phyloP scores from a whole-genome alignment of 83 land plant species.

The Picea engelmannii region DNA sequence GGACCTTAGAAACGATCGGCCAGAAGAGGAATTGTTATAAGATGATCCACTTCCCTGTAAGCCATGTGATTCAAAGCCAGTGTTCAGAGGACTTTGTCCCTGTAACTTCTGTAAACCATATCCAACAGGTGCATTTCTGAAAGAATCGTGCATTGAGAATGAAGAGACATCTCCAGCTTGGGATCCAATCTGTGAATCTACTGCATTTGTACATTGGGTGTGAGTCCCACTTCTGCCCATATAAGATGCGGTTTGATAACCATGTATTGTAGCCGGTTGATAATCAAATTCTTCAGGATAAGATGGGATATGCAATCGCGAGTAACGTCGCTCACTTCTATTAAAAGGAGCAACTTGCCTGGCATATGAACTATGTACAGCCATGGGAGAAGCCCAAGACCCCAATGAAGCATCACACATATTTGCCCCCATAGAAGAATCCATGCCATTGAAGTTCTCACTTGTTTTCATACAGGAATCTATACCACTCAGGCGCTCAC shows the following conservation, averaged over 20 bases:
- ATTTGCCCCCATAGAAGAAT: neutral
- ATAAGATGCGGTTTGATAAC: constrained; percentile 69
- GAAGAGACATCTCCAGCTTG: constrained; percentile 17
- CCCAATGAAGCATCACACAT: constrained; percentile 15
- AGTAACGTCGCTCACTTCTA: constrained; percentile 59
- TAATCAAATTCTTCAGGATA: constrained; percentile 47
- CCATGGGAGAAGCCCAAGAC: constrained; percentile 42
- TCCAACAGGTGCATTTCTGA: constrained; percentile 7
- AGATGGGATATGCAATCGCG: constrained; percentile 60
- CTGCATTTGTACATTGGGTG: constrained; percentile 26
- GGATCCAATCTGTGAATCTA: constrained; percentile 20
- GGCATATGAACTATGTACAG: constrained; percentile 33
- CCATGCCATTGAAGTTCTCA: constrained; percentile 7
- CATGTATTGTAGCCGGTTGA: constrained; percentile 93
- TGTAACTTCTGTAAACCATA: constrained; percentile 15
- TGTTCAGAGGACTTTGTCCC: neutral
- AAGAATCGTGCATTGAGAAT: constrained; percentile 23
- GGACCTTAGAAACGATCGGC: constrained; percentile 10
- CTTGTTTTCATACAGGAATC: constrained; percentile 3
- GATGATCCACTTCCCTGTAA: constrained; percentile 33
- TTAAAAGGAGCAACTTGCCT: constrained; percentile 29
- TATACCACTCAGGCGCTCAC: constrained; percentile 1
- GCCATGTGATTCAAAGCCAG: constrained; percentile 4
- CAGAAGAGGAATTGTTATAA: constrained; percentile 30
- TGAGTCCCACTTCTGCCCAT: constrained; percentile 35